Base-by-base conservation (phyloP, 1,284 basidiomycete species). In the Paramarasmius palmivorus region DNA sequence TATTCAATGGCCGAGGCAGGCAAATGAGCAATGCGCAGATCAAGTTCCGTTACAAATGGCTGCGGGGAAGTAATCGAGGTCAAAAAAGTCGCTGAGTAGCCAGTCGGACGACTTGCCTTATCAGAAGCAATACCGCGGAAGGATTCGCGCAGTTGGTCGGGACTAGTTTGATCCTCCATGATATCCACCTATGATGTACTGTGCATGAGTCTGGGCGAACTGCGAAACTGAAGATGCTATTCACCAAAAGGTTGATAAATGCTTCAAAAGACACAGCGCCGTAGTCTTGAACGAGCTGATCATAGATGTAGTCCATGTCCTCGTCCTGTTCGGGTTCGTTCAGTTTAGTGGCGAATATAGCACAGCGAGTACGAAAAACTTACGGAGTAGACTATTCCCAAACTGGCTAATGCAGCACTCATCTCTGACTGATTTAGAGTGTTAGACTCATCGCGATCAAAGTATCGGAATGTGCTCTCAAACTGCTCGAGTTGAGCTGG, bases 401-500 rank as follows among this genome's bases (percentile, higher is more conserved):
- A 75, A 72, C 92, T 95, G 2, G 96, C 95, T 17, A 99, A 78
- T 0, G 96, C 96, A 12, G 93, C 93, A 15, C 88, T 85, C 79
- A 98, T 90, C 71, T 98, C 94, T 2, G 92, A 82, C 52, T 90
- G 73, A 53, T 83, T 86, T 34, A 99, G 82, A 0, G 90, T 93
- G 69, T 98, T 97, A 45, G 88, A 86, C 62, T 92, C 90, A 63
- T 98, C 94, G 61, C 88, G 88, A 71, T 98, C 95, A 66, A 99
- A 99, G 73, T 98, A 95, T 54, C 96, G 85, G 83, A 98, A 99
- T 1, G 95, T 97, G 65, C 89, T 87, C 69, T 98, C 95, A 61
- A 98, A 98, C 67, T 98, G 95, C 69, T 98, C 95, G 22, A 98
- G 78, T 68, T 98, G 95, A 2, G 94, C 95, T 0, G 97, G 95